Base-by-base conservation (phyloP, 2,329 filamentous ascomycete species). In the Fusarium marasasianum region DNA sequence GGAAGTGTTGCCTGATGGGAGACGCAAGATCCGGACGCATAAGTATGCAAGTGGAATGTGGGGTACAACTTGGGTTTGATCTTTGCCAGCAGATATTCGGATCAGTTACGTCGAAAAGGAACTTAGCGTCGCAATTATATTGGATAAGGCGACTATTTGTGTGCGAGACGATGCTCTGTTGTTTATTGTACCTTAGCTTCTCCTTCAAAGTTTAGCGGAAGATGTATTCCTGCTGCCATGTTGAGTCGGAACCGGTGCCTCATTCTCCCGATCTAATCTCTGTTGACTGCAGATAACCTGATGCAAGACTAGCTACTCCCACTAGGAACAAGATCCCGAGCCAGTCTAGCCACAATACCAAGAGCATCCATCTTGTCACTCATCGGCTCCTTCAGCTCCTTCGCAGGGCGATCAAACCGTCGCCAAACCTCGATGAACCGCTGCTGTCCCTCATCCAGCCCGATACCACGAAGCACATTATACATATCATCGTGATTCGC, bases 1-100 rank as follows among this genome's bases (percentile, higher is more conserved):
- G 2, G 70, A 73, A 40, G 58, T 62, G 1, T 22, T 66, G 4
- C 71, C 71, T 43, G 70, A 73, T 47, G 71, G 71, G 8, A 73
- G 45, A 8, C 66, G 70, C 2, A 73, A 71, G 55, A 71, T 73
- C 14, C 33, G 70, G 13, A 73, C 37, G 31, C 12, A 31, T n/a
- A 69, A 29, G 29, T 31, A 44, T 35, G 5, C 8, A 3, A 69
- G 18, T 20, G 66, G 64, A 3, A 68, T 38, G 57, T 55, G 35
- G 48, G 59, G 58, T n/a, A 67, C 4, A 35, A 44, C 22, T 41
- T 67, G 24, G 40, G 1, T 26, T 45, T 57, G 24, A 31, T 57
- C 41, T 8, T 57, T 15, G 11, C 17, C 1, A 12, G 29, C 2
- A 24, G 26, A 18, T 8, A 24, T 10, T 18, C 14, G 7, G n/a